Percentiles rank a stretch among this genome's conserved stretches.
phyloP scores from a whole-genome alignment of 164 flowering plant genomes.

The Dillenia turbinata region DNA sequence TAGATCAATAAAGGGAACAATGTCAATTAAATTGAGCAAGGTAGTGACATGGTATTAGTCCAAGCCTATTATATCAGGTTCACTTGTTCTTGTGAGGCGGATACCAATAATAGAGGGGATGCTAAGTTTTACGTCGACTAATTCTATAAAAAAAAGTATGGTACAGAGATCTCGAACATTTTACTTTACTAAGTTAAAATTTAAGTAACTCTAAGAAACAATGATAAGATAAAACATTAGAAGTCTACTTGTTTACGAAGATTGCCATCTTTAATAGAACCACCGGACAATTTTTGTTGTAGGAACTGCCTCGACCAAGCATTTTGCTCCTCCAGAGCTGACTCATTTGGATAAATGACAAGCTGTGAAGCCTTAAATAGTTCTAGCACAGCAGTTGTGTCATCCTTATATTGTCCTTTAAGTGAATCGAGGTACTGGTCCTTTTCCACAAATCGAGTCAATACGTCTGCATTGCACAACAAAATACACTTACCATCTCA shows the following conservation, averaged over 20 bases:
- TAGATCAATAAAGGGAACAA: not conserved
- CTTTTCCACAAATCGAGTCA: slow-evolving; percentile 1
- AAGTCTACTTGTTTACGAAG: no score
- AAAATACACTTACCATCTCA: no score
- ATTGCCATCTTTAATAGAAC: not conserved
- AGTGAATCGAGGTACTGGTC: not conserved
- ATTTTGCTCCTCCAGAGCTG: slow-evolving; percentile 17
- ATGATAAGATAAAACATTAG: no score
- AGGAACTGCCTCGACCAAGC: slow-evolving; percentile 26
- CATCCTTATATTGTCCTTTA: not conserved
- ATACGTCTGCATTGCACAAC: not conserved
- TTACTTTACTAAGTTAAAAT: not conserved
- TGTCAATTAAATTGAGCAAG: no score
- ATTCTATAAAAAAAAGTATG: no score
- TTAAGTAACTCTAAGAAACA: no score
- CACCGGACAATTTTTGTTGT: slow-evolving; percentile 11
- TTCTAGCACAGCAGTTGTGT: slow-evolving; percentile 18
- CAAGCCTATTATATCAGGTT: no score
- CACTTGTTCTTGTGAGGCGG: no score
- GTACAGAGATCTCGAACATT: not conserved
- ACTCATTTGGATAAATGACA: slow-evolving; percentile 8
- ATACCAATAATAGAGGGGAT: no score
- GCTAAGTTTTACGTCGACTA: no score
- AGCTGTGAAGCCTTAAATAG: slow-evolving; percentile 13
- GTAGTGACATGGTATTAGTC: no score